These are phyloP conservation scores for Fusarium illudens DNA, from an alignment of 2,329 filamentous ascomycete species.

Conservation along the genomic window DNA sequence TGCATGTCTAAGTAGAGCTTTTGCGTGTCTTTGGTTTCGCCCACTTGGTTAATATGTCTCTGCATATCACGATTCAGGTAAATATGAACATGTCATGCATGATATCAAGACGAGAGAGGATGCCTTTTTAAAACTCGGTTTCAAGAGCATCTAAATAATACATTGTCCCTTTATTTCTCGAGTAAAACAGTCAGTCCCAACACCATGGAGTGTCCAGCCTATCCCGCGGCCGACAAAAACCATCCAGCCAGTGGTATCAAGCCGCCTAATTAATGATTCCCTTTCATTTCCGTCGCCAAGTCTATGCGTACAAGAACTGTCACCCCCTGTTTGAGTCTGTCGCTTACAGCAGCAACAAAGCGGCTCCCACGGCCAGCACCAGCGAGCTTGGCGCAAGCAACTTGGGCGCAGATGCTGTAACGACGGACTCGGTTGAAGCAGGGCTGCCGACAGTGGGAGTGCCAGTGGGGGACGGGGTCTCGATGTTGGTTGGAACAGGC, in stretches of 20 bases:
- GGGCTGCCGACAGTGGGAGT: conserved; percentile 37
- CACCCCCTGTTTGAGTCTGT: not conserved
- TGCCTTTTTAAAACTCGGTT: not conserved
- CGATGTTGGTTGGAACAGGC: conserved; percentile 14
- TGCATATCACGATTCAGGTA: not conserved
- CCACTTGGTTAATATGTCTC: not conserved
- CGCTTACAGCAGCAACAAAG: conserved; percentile 53
- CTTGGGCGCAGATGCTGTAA: conserved; percentile 39
- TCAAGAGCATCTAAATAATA: not conserved
- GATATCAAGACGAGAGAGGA: not conserved
- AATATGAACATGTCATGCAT: not conserved
- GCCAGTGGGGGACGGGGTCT: conserved; percentile 28
- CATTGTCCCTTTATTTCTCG: conserved; percentile 10
- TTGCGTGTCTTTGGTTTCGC: not conserved
- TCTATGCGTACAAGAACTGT: conserved; percentile 22
- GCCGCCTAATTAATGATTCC: conserved; percentile 34
- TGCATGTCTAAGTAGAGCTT: not conserved
- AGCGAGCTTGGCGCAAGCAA: conserved; percentile 53
- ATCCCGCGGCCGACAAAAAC: conserved; percentile 28
- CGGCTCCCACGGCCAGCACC: conserved; percentile 54
- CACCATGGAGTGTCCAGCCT: conserved; percentile 20
- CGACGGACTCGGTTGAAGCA: conserved; percentile 21
- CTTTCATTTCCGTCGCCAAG: conserved; percentile 5
- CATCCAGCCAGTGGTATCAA: conserved; percentile 34
- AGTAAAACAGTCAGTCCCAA: conserved; percentile 7